Evolutionary conservation across 2,329 filamentous ascomycete species (phyloP).

Genomic region (Sclerotiophoma versabilis): DNA sequence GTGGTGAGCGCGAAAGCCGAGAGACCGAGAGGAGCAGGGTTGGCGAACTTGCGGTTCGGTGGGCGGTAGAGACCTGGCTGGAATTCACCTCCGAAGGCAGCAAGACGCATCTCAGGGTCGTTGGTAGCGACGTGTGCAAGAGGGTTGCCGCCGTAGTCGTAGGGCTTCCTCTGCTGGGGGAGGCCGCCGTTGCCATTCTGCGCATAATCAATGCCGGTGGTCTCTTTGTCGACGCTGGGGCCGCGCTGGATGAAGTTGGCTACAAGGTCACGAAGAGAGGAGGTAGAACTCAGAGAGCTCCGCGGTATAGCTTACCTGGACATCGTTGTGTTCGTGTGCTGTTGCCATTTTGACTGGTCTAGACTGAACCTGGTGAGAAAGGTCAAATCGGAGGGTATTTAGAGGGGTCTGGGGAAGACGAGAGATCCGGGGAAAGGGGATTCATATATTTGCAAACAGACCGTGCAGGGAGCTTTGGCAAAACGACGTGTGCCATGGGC

Average conservation of each 20-base stretch:
- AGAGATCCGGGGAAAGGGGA: constrained; percentile 39
- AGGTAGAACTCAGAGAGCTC: background rate
- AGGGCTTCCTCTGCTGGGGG: constrained; percentile 53
- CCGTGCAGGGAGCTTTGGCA: constrained; percentile 33
- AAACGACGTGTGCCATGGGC: constrained; percentile 45
- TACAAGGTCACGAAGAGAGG: background rate
- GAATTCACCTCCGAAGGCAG: constrained; percentile 61
- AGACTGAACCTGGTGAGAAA: background rate
- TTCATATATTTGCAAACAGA: constrained; percentile 43
- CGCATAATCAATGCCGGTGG: constrained; percentile 50
- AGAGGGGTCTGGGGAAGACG: constrained; percentile 35
- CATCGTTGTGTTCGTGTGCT: constrained; percentile 47
- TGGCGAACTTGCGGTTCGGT: constrained; percentile 59
- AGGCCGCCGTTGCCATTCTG: constrained; percentile 35
- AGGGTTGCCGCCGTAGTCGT: constrained; percentile 61
- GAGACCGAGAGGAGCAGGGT: constrained; percentile 67
- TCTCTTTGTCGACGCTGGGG: constrained; percentile 39
- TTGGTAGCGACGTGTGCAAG: constrained; percentile 59
- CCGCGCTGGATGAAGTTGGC: constrained; percentile 30
- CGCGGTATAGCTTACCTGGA: constrained; percentile 32
- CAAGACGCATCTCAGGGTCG: constrained; percentile 54
- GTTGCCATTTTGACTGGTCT: constrained; percentile 50
- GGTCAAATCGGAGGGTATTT: constrained; percentile 5
- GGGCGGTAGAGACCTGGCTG: constrained; percentile 59
- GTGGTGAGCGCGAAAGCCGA: constrained; percentile 71